Percentiles rank a stretch among this genome's conserved stretches.
phyloP scores from a whole-genome alignment of 148 eudicot genomes.

The Rhododendron henanense region DNA sequence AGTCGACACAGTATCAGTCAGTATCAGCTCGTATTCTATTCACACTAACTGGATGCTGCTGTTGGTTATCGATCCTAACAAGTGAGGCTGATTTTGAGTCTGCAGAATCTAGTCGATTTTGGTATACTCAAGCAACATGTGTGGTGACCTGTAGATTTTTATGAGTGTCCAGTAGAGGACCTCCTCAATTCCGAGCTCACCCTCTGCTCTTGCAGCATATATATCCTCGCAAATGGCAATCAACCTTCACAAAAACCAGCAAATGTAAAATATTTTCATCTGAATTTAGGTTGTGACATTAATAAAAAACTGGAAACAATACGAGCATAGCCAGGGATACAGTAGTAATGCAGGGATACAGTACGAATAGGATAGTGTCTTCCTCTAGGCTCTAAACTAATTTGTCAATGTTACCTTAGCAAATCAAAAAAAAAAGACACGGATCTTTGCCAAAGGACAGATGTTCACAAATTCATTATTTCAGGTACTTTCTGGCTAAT shows the following conservation, averaged over 20 bases:
- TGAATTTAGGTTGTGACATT: not conserved
- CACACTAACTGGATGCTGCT: constrained; percentile 1
- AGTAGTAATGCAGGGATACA: not conserved
- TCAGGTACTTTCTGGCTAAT: not conserved
- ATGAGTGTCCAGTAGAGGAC: constrained; percentile 92
- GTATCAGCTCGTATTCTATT: constrained; percentile 1
- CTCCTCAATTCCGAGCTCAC: constrained; percentile 95
- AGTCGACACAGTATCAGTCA: not conserved
- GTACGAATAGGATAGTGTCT: not conserved
- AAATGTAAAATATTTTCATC: not conserved
- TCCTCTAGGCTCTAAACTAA: not conserved
- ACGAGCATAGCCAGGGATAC: not conserved
- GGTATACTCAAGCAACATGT: constrained; percentile 93
- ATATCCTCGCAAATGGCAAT: constrained; percentile 92
- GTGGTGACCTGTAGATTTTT: constrained; percentile 90
- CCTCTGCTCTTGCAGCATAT: constrained; percentile 98
- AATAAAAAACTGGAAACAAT: not conserved
- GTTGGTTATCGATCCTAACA: not conserved
- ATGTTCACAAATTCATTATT: not conserved
- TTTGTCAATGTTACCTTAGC: not conserved
- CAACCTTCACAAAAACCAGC: constrained; percentile 45
- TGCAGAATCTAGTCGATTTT: constrained; percentile 57
- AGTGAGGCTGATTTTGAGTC: not conserved
- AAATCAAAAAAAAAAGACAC: not conserved
- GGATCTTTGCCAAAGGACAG: not conserved